A percentile compares a stretch with the other conserved stretches of the same genome.
These are phyloP conservation scores for Candida ponderosae DNA, from an alignment of 805 yeast species.

Conservation along the genomic window DNA sequence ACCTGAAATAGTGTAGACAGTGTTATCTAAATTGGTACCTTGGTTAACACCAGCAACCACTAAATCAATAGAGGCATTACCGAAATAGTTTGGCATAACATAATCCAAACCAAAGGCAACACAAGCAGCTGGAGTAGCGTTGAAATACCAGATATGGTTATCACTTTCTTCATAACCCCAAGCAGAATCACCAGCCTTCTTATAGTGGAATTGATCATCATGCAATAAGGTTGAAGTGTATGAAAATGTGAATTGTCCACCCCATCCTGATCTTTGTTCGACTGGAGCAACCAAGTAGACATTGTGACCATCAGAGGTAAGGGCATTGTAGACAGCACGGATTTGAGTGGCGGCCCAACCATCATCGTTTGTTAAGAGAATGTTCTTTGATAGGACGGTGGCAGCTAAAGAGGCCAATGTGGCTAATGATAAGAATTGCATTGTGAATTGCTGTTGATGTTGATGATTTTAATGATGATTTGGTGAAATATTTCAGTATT, in stretches of 20 bases:
- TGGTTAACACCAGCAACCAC: conserved; percentile 48
- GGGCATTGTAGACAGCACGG: conserved; percentile 44
- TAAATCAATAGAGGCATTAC: conserved; percentile 36
- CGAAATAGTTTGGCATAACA: conserved; percentile 36
- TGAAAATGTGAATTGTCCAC: conserved; percentile 45
- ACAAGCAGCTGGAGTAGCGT: conserved; percentile 48
- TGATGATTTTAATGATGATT: no score
- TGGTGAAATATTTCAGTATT: no score
- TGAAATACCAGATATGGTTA: conserved; percentile 43
- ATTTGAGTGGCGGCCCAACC: conserved; percentile 50
- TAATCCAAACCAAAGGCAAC: conserved; percentile 41
- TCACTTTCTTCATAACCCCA: conserved; percentile 45
- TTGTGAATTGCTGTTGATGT: background rate
- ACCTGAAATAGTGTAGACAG: conserved; percentile 37
- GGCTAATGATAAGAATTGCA: conserved; percentile 3
- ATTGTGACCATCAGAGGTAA: conserved; percentile 38
- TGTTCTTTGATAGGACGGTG: conserved; percentile 27
- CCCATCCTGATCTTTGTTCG: conserved; percentile 43
- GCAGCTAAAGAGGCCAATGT: conserved; percentile 5
- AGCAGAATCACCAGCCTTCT: conserved; percentile 40
- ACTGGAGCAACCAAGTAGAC: conserved; percentile 46
- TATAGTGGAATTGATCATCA: conserved; percentile 41
- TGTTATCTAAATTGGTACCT: conserved; percentile 39
- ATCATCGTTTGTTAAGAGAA: conserved; percentile 48
- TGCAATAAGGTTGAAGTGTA: conserved; percentile 27